phyloP scores from a whole-genome alignment of 2,329 filamentous ascomycete genomes.

The Ceratocystis lukuohia region DNA sequence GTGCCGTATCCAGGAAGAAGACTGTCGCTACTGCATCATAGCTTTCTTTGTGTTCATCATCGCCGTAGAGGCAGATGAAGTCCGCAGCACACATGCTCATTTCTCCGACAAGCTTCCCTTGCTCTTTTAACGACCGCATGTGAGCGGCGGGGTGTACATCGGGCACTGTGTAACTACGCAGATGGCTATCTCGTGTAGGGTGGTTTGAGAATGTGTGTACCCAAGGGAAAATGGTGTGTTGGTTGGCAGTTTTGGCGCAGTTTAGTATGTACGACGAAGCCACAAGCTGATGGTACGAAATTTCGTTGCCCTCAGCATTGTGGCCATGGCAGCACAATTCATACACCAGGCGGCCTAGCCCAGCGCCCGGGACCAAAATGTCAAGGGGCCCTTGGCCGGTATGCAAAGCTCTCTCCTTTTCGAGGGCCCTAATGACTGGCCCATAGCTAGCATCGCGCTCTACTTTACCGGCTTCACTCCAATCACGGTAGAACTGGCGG shows the following conservation, averaged over 20 bases:
- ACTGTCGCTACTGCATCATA: conserved; percentile 81
- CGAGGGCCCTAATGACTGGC: conserved; percentile 56
- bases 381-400: conserved; percentile 32
- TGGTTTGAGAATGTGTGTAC: conserved; percentile 83
- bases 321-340: conserved; percentile 67
- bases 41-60: conserved; percentile 42
- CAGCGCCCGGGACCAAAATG: conserved; percentile 80
- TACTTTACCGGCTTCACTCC: conserved; percentile 61
- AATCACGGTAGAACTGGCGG: conserved; percentile 88
- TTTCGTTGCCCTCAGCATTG: conserved; percentile 77
- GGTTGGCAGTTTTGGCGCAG: conserved; percentile 41
- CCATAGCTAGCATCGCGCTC: conserved; percentile 70
- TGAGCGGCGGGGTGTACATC: conserved; percentile 59
- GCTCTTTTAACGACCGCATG: conserved; percentile 28
- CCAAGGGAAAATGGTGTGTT: conserved; percentile 74
- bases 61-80: conserved; percentile 73
- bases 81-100: conserved; percentile 94
- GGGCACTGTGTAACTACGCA: conserved; percentile 60
- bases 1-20: conserved; percentile 95
- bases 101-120: conserved; percentile 34
- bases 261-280: conserved; percentile 69
- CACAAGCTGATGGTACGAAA: conserved; percentile 92
- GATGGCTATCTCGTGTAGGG: conserved; percentile 55
- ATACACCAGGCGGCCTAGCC: conserved; percentile 76
- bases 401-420: conserved; percentile 30